Conservation (phyloP, 2,329 filamentous ascomycete genomes). For the Pyricularia grisea region DNA sequence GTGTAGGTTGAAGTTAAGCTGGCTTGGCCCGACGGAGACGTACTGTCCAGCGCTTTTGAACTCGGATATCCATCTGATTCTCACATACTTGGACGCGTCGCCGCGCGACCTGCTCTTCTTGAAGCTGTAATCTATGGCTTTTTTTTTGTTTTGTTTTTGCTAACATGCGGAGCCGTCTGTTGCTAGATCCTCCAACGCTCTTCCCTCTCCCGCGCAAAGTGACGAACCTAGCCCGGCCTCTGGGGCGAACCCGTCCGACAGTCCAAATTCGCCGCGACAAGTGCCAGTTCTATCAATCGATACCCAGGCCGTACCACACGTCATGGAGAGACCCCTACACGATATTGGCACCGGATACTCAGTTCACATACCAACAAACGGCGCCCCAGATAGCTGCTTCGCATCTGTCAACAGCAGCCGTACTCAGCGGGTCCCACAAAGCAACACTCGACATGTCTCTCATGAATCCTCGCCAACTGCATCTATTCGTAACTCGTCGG, state of each 20-base stretch:
- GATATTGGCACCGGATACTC: neutral
- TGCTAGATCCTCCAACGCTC: slow-evolving; percentile 21
- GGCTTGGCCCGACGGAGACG: too few species aligned
- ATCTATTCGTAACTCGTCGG: neutral
- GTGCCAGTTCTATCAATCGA: neutral
- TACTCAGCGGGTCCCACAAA: neutral
- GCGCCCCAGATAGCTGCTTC: neutral
- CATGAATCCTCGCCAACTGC: neutral
- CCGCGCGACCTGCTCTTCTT: neutral
- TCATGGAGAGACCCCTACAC: neutral
- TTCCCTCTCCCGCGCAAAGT: slow-evolving; percentile 55
- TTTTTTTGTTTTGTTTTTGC: neutral
- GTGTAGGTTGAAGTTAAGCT: neutral
- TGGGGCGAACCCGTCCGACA: slow-evolving; percentile 22
- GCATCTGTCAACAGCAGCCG: neutral
- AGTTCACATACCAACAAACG: neutral
- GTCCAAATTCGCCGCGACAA: slow-evolving; percentile 14
- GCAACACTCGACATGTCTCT: neutral
- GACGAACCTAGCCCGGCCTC: slow-evolving; percentile 45
- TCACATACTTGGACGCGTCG: neutral
- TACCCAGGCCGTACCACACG: slow-evolving; percentile 5
- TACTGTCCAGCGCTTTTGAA: neutral
- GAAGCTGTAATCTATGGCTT: neutral
- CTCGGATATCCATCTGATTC: neutral
- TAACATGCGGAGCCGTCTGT: neutral